phyloP scores from a whole-genome alignment of 1,139 yeast genomes.

The Blastobotrys illinoisensis region DNA sequence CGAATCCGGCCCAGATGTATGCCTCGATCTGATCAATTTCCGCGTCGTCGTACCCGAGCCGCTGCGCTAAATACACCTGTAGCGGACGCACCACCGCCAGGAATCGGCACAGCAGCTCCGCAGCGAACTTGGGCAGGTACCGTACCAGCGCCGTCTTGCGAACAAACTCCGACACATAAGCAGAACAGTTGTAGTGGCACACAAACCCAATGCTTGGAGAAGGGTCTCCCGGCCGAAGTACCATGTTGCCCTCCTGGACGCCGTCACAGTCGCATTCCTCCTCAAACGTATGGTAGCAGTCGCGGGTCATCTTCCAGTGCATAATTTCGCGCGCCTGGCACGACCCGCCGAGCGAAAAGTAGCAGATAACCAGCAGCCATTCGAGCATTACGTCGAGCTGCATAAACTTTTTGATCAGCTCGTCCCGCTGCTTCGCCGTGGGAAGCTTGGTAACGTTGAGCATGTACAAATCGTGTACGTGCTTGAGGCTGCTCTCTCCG shows the following conservation, averaged over 20 bases:
- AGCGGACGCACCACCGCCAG: slow-evolving; percentile 7
- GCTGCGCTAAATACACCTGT: slow-evolving; percentile 8
- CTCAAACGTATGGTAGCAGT: not conserved
- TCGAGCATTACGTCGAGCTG: not conserved
- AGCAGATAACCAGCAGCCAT: not conserved
- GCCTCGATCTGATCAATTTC: slow-evolving; percentile 6
- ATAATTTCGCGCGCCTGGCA: not conserved
- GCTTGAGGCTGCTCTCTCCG: not conserved
- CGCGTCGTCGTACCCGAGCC: not conserved
- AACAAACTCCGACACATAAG: not conserved
- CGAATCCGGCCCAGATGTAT: slow-evolving; percentile 1
- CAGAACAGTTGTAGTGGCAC: not conserved
- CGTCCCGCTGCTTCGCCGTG: not conserved
- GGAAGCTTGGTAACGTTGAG: not conserved
- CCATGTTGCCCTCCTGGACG: not conserved
- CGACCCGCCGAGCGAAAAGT: not conserved
- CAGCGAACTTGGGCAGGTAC: slow-evolving; percentile 7
- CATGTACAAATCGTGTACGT: not conserved
- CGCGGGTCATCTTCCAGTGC: not conserved
- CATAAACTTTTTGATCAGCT: not conserved
- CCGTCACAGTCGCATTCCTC: not conserved
- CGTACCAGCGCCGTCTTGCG: not conserved
- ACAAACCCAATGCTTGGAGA: not conserved
- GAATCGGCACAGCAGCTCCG: slow-evolving; percentile 6
- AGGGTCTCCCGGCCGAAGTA: not conserved